Evolutionary conservation across 1,139 yeast species (phyloP).

Genomic region (Lodderomyces orthopsilosis): DNA sequence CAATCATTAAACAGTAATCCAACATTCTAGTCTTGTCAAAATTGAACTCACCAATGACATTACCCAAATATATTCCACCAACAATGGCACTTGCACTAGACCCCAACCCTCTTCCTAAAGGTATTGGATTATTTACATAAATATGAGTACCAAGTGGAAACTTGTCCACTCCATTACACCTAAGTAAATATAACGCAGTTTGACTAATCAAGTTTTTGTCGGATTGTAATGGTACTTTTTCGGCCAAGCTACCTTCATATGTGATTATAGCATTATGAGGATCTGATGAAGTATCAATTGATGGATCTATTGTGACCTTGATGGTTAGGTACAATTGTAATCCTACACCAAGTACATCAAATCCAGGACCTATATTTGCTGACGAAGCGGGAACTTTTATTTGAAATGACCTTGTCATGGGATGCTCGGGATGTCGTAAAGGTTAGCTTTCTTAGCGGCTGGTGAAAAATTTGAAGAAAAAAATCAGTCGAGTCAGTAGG

Average conservation of each 20-base stretch:
- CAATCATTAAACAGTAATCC: slow-evolving; percentile 94
- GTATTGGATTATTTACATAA: slow-evolving; percentile 84
- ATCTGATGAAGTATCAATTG: slow-evolving; percentile 50
- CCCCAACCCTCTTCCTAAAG: slow-evolving; percentile 94
- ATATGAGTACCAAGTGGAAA: slow-evolving; percentile 87
- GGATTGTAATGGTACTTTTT: slow-evolving; percentile 70
- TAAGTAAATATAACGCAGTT: slow-evolving; percentile 85
- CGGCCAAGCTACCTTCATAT: slow-evolving; percentile 77
- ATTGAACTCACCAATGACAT: slow-evolving; percentile 72
- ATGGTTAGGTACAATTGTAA: slow-evolving; percentile 70
- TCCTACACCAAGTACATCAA: slow-evolving; percentile 93
- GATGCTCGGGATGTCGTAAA: too few species aligned
- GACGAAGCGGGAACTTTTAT: slow-evolving; percentile 93
- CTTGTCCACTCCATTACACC: slow-evolving; percentile 69
- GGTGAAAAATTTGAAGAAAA: not conserved
- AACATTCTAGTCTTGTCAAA: slow-evolving; percentile 78
- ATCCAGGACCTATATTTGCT: slow-evolving; percentile 98
- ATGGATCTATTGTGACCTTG: slow-evolving; percentile 60
- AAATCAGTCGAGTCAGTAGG: not conserved
- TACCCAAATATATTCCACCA: slow-evolving; percentile 92
- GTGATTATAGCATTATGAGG: slow-evolving; percentile 67
- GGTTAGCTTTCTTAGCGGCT: not conserved
- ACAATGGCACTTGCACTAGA: slow-evolving; percentile 99
- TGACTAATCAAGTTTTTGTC: slow-evolving; percentile 84
- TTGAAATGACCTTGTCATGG: slow-evolving; percentile 25